Percentiles rank a stretch among this genome's conserved stretches.
Evolutionary conservation across 306 rosid species (phyloP).

Genomic region (Senna tora): DNA sequence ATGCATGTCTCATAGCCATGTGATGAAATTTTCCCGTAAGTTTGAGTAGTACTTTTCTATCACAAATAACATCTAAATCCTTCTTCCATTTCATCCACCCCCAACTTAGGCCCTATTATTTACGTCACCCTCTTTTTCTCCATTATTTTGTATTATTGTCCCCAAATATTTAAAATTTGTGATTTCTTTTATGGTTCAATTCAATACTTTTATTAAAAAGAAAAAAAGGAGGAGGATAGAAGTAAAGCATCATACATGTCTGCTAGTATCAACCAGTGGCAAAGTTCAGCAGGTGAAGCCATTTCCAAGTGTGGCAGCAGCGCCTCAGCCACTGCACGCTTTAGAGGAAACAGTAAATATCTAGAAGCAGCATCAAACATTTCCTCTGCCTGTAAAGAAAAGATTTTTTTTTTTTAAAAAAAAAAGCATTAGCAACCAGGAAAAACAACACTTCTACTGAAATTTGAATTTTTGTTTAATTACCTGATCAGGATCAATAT

Average conservation of each 20-base stretch:
- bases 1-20: too few species aligned
- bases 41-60: too few species aligned
- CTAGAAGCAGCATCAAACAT: slow-evolving; percentile 91
- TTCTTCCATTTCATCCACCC: too few species aligned
- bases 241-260: slow-evolving; percentile 69
- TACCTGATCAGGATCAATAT: slow-evolving; percentile 88
- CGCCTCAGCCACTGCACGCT: slow-evolving; percentile 92
- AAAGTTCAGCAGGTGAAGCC: slow-evolving; percentile 81
- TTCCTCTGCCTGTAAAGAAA: slow-evolving; percentile 76
- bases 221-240: slow-evolving; percentile 25
- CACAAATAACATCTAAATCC: too few species aligned
- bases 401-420: too few species aligned
- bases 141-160: too few species aligned
- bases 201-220: slow-evolving; percentile 8
- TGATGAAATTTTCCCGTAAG: too few species aligned
- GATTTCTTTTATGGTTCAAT: not conserved
- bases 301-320: slow-evolving; percentile 80
- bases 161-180: too few species aligned
- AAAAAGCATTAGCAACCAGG: slow-evolving; percentile 36
- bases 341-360: slow-evolving; percentile 87
- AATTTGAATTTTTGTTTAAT: slow-evolving; percentile 25
- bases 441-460: slow-evolving; percentile 24
- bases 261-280: slow-evolving; percentile 84
- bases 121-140: too few species aligned
- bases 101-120: too few species aligned